Conservation (phyloP, 805 yeast genomes). For the Zygotorulaspora chibaensis region DNA sequence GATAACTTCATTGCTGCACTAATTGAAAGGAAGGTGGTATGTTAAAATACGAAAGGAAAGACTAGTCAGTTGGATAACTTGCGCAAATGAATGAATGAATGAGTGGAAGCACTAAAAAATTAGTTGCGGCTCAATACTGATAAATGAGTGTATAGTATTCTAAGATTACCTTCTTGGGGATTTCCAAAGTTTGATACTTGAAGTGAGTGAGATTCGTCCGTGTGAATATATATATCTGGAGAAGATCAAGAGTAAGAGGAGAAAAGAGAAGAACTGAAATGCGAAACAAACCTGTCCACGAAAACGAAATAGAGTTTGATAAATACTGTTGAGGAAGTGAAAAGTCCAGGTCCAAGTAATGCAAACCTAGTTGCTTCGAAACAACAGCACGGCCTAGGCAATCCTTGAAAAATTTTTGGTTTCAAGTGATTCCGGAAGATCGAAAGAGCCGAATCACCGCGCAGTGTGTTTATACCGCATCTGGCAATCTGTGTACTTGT, state of each 20-base stretch:
- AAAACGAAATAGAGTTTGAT: neutral
- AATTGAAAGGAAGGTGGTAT: conserved; percentile 1
- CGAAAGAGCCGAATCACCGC: no score
- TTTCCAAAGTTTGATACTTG: neutral
- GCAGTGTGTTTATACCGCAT: no score
- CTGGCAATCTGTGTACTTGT: no score
- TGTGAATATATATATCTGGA: neutral
- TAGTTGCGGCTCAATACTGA: neutral
- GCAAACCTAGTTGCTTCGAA: neutral
- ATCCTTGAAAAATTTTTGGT: no score
- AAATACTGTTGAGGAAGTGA: neutral
- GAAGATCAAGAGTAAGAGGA: no score
- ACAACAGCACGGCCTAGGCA: neutral
- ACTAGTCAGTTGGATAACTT: conserved; percentile 10
- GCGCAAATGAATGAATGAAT: conserved; percentile 4
- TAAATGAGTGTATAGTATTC: conserved; percentile 2
- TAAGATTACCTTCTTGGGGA: neutral
- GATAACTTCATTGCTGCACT: conserved; percentile 22
- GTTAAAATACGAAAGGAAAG: conserved; percentile 10
- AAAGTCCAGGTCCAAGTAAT: neutral
- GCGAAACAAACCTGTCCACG: neutral
- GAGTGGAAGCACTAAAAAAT: conserved; percentile 8
- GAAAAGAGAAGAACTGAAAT: no score
- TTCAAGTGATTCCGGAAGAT: no score
- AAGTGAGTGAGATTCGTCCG: neutral